Percentiles rank a stretch among this genome's conserved stretches.
phyloP scores from a whole-genome alignment of 75 land plant genomes.

The Selaginella moellendorffii region DNA sequence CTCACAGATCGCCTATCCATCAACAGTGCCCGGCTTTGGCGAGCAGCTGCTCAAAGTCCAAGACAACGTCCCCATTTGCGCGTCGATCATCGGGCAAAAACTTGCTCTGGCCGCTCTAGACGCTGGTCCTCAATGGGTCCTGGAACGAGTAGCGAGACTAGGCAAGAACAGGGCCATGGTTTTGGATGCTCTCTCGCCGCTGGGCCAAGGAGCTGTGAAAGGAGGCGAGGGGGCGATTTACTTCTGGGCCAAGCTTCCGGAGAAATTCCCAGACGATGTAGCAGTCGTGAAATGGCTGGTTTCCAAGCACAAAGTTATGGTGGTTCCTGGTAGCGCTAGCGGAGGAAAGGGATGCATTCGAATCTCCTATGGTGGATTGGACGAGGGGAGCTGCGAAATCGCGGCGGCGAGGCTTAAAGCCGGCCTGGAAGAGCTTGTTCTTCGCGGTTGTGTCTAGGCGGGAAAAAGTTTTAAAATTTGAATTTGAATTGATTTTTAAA shows the following conservation, averaged over 20 bases:
- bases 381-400: constrained; percentile 29
- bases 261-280: constrained; percentile 43
- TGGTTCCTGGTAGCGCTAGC: constrained; percentile 85
- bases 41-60: constrained; percentile 77
- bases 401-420: constrained; percentile 56
- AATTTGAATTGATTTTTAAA: too few relatives aligned
- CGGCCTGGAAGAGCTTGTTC: constrained; percentile 72
- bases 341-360: constrained; percentile 69
- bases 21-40: constrained; percentile 44
- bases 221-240: constrained; percentile 97
- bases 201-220: constrained; percentile 53
- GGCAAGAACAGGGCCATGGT: constrained; percentile 42
- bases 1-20: constrained; percentile 86
- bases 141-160: constrained; percentile 41
- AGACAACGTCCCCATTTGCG: constrained; percentile 94
- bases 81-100: constrained; percentile 78
- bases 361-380: constrained; percentile 75
- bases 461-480: too few relatives aligned
- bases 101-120: constrained; percentile 62
- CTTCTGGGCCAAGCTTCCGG: constrained; percentile 86
- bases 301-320: constrained; percentile 38
- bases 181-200: constrained; percentile 54
- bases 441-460: too few relatives aligned
- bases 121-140: constrained; percentile 71
- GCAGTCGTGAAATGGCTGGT: constrained; percentile 76